Evolutionary conservation across 2,329 filamentous ascomycete species (phyloP).

Genomic region (Mycosphaerella sp.): DNA sequence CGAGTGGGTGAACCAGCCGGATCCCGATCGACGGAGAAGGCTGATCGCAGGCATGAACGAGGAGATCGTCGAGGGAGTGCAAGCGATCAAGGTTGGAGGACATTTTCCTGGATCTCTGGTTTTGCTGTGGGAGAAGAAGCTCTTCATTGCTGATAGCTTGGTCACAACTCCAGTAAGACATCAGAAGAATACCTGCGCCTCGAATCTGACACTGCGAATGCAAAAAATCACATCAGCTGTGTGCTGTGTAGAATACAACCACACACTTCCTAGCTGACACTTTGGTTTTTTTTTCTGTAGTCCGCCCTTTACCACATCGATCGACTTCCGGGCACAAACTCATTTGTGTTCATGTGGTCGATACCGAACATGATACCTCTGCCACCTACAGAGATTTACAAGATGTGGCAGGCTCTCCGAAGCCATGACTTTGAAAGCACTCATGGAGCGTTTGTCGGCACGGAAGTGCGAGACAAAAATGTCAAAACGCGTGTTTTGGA

Average conservation of each 20-base stretch:
- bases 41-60: constrained; percentile 40
- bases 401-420: constrained; percentile 65
- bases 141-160: constrained; percentile 75
- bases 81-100: constrained; percentile 64
- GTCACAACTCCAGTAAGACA: constrained; percentile 59
- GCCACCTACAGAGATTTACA: constrained; percentile 53
- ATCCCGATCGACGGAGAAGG: constrained; percentile 38
- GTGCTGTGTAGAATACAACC: neutral
- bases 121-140: constrained; percentile 52
- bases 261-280: neutral
- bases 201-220: neutral
- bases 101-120: constrained; percentile 74
- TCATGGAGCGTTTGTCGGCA: constrained; percentile 60
- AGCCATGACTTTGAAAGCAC: constrained; percentile 58
- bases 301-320: constrained; percentile 37
- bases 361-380: constrained; percentile 71
- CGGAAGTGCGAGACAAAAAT: constrained; percentile 52
- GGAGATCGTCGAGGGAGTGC: constrained; percentile 46
- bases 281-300: constrained; percentile 15
- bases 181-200: too few species aligned
- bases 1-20: constrained; percentile 54
- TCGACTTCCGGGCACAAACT: constrained; percentile 42
- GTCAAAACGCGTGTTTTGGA: constrained; percentile 63
- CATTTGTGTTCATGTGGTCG: constrained; percentile 69
- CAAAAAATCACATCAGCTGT: neutral